phyloP scores from a whole-genome alignment of 352 stramenopile genomes.

The Globisporangium emineosum region DNA sequence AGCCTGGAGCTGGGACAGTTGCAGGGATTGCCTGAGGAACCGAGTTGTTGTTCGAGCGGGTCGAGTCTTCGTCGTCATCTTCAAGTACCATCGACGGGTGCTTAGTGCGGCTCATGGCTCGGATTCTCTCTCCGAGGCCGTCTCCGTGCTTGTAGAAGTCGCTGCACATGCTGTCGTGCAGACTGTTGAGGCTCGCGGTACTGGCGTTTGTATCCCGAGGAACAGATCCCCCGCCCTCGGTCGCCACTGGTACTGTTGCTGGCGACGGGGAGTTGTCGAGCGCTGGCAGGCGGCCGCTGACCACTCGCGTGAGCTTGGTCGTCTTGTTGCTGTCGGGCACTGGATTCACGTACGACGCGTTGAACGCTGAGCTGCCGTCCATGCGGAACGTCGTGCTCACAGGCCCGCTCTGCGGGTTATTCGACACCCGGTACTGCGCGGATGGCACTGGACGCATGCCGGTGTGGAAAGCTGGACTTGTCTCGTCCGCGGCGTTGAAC shows the following conservation, averaged over 20 bases:
- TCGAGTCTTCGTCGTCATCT: constrained; percentile 18
- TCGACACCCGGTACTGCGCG: constrained; percentile 12
- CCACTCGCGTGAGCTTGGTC: constrained; percentile 4
- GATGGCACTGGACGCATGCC: constrained; percentile 2
- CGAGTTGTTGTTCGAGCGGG: neutral
- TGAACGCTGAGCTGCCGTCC: constrained; percentile 4
- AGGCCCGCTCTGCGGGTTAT: constrained; percentile 11
- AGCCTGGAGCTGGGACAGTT: neutral
- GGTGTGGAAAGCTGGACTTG: constrained; percentile 5
- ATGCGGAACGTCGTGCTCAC: constrained; percentile 16
- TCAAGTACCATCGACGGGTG: constrained; percentile 16
- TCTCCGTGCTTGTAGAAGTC: constrained; percentile 20
- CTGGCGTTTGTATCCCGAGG: constrained; percentile 19
- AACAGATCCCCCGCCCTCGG: constrained; percentile 8
- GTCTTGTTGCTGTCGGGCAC: constrained; percentile 14
- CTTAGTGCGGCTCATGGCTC: constrained; percentile 7
- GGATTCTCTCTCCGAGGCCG: constrained; percentile 15
- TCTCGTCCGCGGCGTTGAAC: constrained; percentile 10
- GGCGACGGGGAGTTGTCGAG: neutral
- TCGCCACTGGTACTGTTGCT: neutral
- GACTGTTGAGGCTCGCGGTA: constrained; percentile 19
- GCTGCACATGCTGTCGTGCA: constrained; percentile 22
- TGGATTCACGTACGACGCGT: neutral
- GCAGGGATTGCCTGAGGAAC: neutral
- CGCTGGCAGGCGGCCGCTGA: neutral